Conservation (phyloP, 768 basidiomycete species). For the Zangia roseola region DNA sequence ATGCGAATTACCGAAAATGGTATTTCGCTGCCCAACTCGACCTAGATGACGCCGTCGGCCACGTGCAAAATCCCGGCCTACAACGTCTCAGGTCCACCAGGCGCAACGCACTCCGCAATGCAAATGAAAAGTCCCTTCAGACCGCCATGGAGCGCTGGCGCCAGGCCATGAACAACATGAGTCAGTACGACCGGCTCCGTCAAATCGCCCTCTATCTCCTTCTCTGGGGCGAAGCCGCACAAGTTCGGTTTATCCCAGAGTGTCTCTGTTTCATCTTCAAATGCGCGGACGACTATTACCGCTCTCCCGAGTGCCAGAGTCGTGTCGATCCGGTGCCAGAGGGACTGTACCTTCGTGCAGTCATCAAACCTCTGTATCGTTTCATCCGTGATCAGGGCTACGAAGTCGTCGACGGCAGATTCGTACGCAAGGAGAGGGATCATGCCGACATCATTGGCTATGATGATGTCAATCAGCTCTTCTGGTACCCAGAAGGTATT, state of each 20-base stretch:
- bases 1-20: conserved; percentile 99
- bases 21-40: conserved; percentile 99
- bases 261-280: conserved; percentile 99
- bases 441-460: conserved; percentile 96
- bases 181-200: conserved; percentile 93
- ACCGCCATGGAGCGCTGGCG: conserved; percentile 92
- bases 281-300: conserved; percentile 99
- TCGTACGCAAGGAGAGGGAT: conserved; percentile 89
- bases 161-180: conserved; percentile 98
- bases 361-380: conserved; percentile 91
- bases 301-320: conserved; percentile 96
- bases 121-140: conserved; percentile 64
- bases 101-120: conserved; percentile 54
- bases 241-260: conserved; percentile 95
- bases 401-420: conserved; percentile 93
- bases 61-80: conserved; percentile 87
- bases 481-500: conserved; percentile 99
- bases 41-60: conserved; percentile 95
- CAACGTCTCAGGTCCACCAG: conserved; percentile 76
- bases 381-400: conserved; percentile 98
- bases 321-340: conserved; percentile 90
- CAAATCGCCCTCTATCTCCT: conserved; percentile 95
- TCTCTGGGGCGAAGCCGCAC: conserved; percentile 98
- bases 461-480: conserved; percentile 98
- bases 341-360: conserved; percentile 88